phyloP scores from a whole-genome alignment of 768 basidiomycete genomes.

The Collybia sordida region DNA sequence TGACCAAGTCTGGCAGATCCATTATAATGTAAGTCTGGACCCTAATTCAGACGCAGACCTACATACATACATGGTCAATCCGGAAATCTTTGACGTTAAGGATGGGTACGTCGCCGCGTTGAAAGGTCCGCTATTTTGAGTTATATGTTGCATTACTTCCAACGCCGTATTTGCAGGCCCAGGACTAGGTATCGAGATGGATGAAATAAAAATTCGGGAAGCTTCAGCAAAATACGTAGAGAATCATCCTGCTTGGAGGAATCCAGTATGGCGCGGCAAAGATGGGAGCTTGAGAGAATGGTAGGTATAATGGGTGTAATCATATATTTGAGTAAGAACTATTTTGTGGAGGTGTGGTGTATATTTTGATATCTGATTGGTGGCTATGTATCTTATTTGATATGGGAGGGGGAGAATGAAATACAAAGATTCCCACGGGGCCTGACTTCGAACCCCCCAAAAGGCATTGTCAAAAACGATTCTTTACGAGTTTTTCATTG shows the following conservation, averaged over 20 bases:
- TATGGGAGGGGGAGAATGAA: background rate
- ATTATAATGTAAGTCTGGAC: slow-evolving; percentile 53
- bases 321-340: no score
- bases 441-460: background rate
- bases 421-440: slow-evolving; percentile 13
- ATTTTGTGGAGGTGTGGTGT: background rate
- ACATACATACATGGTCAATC: slow-evolving; percentile 55
- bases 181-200: slow-evolving; percentile 61
- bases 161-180: slow-evolving; percentile 32
- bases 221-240: slow-evolving; percentile 31
- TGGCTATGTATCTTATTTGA: background rate
- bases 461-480: background rate
- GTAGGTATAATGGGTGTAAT: slow-evolving; percentile 23
- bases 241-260: slow-evolving; percentile 49
- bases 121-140: slow-evolving; percentile 25
- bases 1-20: slow-evolving; percentile 41
- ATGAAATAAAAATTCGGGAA: slow-evolving; percentile 52
- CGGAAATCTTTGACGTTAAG: slow-evolving; percentile 50
- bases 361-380: background rate
- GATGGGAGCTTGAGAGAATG: slow-evolving; percentile 58
- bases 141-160: no score
- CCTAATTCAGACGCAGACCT: slow-evolving; percentile 44
- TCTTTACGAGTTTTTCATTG: background rate
- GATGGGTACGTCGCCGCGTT: slow-evolving; percentile 50
- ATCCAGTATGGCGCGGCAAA: slow-evolving; percentile 54